These are phyloP conservation scores for Setaria viridis DNA, from an alignment of 202 grass and related monocot genomes.

Conservation along the genomic window DNA sequence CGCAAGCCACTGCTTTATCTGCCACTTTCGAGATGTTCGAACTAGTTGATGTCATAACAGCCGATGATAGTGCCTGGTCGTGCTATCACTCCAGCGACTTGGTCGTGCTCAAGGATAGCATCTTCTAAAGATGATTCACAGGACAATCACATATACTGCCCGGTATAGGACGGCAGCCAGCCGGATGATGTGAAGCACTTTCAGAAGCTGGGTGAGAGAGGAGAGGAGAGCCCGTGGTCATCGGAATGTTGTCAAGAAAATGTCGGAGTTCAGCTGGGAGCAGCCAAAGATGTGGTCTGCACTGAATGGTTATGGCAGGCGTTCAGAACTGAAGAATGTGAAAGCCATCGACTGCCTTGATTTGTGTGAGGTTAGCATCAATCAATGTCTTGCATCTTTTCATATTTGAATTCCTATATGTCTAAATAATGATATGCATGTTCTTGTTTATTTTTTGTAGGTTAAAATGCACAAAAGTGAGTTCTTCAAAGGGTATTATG, in stretches of 20 bases:
- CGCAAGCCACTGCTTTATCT: too few species aligned
- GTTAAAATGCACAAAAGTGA: conserved; percentile 37
- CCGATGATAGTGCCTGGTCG: too few species aligned
- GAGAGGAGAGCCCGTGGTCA: conserved; percentile 71
- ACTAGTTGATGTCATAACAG: too few species aligned
- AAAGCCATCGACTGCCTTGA: conserved; percentile 70
- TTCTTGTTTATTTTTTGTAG: neutral
- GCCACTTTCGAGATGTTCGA: too few species aligned
- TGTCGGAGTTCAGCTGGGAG: conserved; percentile 67
- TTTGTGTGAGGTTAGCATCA: conserved; percentile 66
- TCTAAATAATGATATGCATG: too few species aligned
- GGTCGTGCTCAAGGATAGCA: conserved; percentile 49
- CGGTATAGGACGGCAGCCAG: too few species aligned
- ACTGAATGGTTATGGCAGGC: conserved; percentile 41
- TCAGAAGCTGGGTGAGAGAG: conserved; percentile 54
- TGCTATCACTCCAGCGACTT: too few species aligned
- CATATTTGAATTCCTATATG: neutral
- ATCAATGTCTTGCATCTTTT: neutral
- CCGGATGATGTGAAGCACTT: conserved; percentile 66
- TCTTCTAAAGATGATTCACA: conserved; percentile 50
- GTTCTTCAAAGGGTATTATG: conserved; percentile 75
- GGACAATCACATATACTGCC: conserved; percentile 73
- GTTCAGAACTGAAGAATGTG: conserved; percentile 45
- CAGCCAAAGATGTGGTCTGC: conserved; percentile 72
- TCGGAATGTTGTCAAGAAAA: conserved; percentile 60